Evolutionary conservation across 1,284 basidiomycete species (phyloP).

Genomic region (Malassezia brasiliensis): DNA sequence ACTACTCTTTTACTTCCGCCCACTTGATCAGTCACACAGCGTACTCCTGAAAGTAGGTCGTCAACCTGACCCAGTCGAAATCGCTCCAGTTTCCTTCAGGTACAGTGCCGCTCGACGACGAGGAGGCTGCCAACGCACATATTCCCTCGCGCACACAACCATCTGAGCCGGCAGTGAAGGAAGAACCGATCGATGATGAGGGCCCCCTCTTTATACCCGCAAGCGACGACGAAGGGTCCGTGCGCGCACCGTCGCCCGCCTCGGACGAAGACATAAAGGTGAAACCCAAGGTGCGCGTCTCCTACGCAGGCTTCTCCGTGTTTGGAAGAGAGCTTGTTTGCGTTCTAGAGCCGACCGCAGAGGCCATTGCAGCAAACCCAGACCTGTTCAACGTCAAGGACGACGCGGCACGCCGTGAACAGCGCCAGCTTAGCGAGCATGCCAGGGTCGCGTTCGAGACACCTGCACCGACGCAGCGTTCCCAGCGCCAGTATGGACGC

Average conservation of each 20-base stretch:
- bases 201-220: not conserved
- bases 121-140: not conserved
- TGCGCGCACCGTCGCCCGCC: not conserved
- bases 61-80: not conserved
- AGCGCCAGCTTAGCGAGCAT: conserved; percentile 1
- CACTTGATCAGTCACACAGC: conserved; percentile 43
- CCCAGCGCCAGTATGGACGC: not conserved
- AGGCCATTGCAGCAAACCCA: not conserved
- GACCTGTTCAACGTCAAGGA: conserved; percentile 11
- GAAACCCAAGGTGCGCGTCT: conserved; percentile 3
- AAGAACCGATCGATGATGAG: conserved; percentile 3
- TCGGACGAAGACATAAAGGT: not conserved
- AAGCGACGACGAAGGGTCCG: not conserved
- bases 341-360: conserved; percentile 13
- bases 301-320: conserved; percentile 9
- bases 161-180: not conserved
- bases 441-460: not conserved
- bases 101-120: not conserved
- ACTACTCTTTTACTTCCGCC: conserved; percentile 49
- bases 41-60: conserved; percentile 46
- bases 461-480: not conserved
- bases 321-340: conserved; percentile 13
- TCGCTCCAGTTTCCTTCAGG: conserved; percentile 5
- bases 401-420: conserved; percentile 1
- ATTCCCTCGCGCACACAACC: not conserved